Percentiles rank a stretch among this genome's conserved stretches.
Conservation (phyloP, 2,329 filamentous ascomycete genomes). For the Aureobasidium sp. region DNA sequence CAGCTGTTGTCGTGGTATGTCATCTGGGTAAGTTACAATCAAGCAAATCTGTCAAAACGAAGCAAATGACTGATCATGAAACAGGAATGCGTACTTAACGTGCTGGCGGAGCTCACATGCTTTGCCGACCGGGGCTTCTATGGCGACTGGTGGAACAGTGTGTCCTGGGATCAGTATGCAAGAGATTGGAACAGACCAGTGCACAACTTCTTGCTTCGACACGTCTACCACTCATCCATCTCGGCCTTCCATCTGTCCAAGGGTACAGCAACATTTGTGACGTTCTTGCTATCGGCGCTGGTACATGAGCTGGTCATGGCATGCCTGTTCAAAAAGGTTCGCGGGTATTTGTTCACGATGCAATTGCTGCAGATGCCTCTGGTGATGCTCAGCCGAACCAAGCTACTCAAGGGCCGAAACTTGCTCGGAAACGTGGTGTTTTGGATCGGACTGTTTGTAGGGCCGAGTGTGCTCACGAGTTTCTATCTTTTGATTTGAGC, state of each 20-base stretch:
- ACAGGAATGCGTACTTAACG: constrained; percentile 51
- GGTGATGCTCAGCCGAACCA: constrained; percentile 58
- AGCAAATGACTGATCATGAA: background rate
- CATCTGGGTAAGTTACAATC: constrained; percentile 61
- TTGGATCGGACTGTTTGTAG: constrained; percentile 71
- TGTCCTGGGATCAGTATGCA: constrained; percentile 66
- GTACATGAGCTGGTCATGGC: constrained; percentile 74
- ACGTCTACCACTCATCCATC: constrained; percentile 73
- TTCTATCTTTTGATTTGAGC: constrained; percentile 41
- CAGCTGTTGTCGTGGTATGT: constrained; percentile 72
- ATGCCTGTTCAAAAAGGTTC: constrained; percentile 68
- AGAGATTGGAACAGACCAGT: constrained; percentile 77
- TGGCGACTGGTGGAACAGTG: constrained; percentile 45
- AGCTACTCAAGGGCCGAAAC: constrained; percentile 52
- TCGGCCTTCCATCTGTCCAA: constrained; percentile 63
- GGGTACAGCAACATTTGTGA: constrained; percentile 64
- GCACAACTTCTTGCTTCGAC: constrained; percentile 66
- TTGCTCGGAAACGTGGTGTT: constrained; percentile 66
- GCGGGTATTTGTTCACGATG: constrained; percentile 63
- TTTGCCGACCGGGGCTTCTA: constrained; percentile 70
- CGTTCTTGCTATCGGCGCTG: constrained; percentile 64
- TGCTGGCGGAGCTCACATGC: constrained; percentile 65
- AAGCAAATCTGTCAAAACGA: background rate
- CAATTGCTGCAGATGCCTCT: constrained; percentile 69
- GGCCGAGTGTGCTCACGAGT: constrained; percentile 55